Evolutionary conservation across 306 rosid genomes (phyloP).

Genomic region (Vigna angularis): DNA sequence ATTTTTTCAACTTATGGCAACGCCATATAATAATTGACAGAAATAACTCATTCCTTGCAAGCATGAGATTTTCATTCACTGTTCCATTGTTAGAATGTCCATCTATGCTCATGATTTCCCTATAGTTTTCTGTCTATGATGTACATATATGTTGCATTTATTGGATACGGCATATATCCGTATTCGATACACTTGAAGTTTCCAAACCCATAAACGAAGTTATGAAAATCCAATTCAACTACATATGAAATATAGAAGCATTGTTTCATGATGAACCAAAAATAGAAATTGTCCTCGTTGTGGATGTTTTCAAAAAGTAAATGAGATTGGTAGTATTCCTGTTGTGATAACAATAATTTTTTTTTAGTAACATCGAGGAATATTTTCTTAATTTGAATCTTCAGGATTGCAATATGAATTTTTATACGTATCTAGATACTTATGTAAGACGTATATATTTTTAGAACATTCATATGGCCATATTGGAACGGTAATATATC

Average conservation of each 20-base stretch:
- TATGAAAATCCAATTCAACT: background rate
- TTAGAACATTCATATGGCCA: too few species aligned
- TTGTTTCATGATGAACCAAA: background rate
- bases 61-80: background rate
- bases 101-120: constrained; percentile 23
- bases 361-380: too few species aligned
- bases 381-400: too few species aligned
- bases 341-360: background rate
- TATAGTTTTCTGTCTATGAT: constrained; percentile 1
- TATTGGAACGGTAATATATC: background rate
- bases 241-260: background rate
- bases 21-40: background rate
- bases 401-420: too few species aligned
- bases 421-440: too few species aligned
- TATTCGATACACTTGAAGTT: background rate
- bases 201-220: background rate
- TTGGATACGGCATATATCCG: background rate
- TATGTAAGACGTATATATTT: too few species aligned
- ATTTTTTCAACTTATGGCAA: background rate
- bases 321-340: background rate
- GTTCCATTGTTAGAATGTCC: constrained; percentile 22
- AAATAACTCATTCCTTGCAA: constrained; percentile 20
- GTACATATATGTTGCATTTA: background rate
- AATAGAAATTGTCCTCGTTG: background rate
- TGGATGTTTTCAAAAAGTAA: background rate